Conservation (phyloP, 2,329 filamentous ascomycete species). For the Corynespora cassiicola region DNA sequence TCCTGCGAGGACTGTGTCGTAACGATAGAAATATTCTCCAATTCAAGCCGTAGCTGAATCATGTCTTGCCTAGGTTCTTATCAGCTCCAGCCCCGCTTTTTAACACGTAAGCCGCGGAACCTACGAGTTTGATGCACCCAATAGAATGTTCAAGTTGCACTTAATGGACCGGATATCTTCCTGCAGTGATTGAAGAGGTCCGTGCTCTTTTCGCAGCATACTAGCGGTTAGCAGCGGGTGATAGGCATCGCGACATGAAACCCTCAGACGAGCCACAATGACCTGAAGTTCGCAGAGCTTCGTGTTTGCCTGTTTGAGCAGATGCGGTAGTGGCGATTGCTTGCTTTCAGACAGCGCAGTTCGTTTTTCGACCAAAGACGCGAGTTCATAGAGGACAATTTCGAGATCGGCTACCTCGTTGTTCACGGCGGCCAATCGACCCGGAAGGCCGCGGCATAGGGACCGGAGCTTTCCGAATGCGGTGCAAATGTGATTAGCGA, state of each 20-base stretch:
- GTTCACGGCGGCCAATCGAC: conserved; percentile 34
- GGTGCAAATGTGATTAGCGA: conserved; percentile 26
- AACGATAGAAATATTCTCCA: conserved; percentile 22
- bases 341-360: conserved; percentile 8
- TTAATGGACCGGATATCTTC: too few relatives aligned
- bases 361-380: conserved; percentile 24
- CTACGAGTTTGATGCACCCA: conserved; percentile 1
- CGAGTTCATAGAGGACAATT: conserved; percentile 32
- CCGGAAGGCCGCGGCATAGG: conserved; percentile 30
- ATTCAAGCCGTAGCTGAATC: conserved; percentile 1
- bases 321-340: conserved; percentile 13
- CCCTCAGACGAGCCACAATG: conserved; percentile 2
- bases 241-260: conserved; percentile 1
- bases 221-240: conserved; percentile 1
- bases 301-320: conserved; percentile 28
- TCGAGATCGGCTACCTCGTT: conserved; percentile 40
- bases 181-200: too few relatives aligned
- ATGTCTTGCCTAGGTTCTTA: conserved; percentile 1
- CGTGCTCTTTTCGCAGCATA: conserved; percentile 1
- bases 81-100: not conserved
- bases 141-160: conserved; percentile 1
- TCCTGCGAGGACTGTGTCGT: conserved; percentile 22
- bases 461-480: conserved; percentile 23
- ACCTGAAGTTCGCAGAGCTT: conserved; percentile 29
- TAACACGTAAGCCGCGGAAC: not conserved